These are phyloP conservation scores for Vigna nakashimae DNA, from an alignment of 306 rosid genomes.

Conservation along the genomic window DNA sequence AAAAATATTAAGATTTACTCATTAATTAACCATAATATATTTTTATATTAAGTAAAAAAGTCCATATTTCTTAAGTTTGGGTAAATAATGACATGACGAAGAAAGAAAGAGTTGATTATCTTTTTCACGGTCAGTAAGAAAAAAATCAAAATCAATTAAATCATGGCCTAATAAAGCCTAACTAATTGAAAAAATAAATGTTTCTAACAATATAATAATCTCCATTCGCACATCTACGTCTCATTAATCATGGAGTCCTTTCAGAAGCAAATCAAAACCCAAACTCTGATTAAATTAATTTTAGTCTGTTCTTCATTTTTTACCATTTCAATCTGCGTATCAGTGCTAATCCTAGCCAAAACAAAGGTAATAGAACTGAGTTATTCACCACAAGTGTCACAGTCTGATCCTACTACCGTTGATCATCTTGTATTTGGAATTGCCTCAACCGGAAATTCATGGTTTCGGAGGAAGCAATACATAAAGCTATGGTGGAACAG, in stretches of 20 bases:
- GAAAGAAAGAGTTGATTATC: too few relatives aligned
- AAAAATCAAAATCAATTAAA: neutral
- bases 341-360: constrained; percentile 48
- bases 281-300: constrained; percentile 45
- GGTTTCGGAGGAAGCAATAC: constrained; percentile 66
- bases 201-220: neutral
- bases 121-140: too few relatives aligned
- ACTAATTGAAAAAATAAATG: neutral
- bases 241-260: constrained; percentile 55
- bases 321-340: constrained; percentile 48
- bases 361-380: neutral
- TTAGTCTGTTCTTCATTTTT: constrained; percentile 55
- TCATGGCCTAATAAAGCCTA: neutral
- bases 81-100: too few relatives aligned
- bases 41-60: too few relatives aligned
- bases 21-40: too few relatives aligned
- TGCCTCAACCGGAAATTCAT: constrained; percentile 58
- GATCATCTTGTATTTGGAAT: constrained; percentile 80
- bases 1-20: too few relatives aligned
- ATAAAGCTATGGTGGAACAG: constrained; percentile 74
- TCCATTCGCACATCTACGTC: neutral
- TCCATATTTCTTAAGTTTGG: too few relatives aligned
- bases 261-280: constrained; percentile 44
- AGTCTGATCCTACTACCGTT: constrained; percentile 49
- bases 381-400: constrained; percentile 27